Percentiles rank a stretch among this genome's conserved stretches.
Evolutionary conservation across 495 filamentous ascomycete species (phyloP).

Genomic region (Annulohypoxylon stygium): DNA sequence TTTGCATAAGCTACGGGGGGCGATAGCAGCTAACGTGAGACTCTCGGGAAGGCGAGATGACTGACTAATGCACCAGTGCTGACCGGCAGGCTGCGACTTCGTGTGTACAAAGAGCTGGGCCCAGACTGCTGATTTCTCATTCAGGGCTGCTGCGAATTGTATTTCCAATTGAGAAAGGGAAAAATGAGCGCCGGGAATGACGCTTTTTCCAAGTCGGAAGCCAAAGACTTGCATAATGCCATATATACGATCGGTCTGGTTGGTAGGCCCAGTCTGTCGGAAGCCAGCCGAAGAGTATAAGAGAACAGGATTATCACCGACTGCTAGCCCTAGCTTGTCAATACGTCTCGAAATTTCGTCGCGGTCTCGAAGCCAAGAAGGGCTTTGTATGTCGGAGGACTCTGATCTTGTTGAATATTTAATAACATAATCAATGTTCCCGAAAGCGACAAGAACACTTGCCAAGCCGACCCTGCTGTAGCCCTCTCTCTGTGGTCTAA

Average conservation of each 20-base stretch:
- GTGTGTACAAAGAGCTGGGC: background rate
- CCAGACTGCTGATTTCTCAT: background rate
- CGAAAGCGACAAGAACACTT: background rate
- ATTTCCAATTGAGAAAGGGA: background rate
- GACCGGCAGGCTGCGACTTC: background rate
- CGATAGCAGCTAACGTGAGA: background rate
- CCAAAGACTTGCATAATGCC: background rate
- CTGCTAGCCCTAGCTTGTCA: background rate
- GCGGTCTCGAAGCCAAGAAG: background rate
- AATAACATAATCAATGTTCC: background rate
- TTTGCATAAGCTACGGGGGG: background rate
- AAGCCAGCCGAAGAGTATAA: background rate
- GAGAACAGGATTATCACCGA: background rate
- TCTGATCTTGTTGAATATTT: background rate
- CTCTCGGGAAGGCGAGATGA: background rate
- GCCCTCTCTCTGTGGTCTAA: background rate
- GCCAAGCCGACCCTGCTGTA: background rate
- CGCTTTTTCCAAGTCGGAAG: background rate
- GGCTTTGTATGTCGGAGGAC: background rate
- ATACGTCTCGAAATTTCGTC: background rate
- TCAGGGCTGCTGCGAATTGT: background rate
- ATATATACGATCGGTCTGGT: background rate
- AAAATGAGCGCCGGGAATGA: background rate
- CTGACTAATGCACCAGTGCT: background rate
- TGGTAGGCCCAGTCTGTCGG: background rate